Evolutionary conservation across 2,329 filamentous ascomycete genomes (phyloP).

Genomic region (Coniella vitis): DNA sequence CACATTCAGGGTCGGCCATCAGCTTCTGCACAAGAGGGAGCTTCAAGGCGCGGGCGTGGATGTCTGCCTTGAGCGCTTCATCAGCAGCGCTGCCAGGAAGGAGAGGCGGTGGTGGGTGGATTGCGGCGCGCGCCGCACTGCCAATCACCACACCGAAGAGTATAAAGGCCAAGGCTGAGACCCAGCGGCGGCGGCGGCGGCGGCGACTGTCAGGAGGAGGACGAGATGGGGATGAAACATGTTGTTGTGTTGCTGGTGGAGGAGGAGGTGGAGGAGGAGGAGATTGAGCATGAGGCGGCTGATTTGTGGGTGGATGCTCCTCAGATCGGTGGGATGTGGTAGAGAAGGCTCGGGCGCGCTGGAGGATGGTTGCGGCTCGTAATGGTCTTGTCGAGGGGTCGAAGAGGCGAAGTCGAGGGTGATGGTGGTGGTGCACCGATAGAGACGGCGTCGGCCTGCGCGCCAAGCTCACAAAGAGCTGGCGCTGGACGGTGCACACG

Average conservation of each 20-base stretch:
- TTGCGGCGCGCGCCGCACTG: constrained; percentile 30
- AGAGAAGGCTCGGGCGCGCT: no score
- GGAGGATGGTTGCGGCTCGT: no score
- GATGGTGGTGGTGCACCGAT: no score
- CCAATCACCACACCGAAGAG: constrained; percentile 34
- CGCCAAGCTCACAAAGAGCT: background rate
- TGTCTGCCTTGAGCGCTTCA: constrained; percentile 29
- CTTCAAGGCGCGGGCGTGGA: constrained; percentile 35
- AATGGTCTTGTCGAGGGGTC: no score
- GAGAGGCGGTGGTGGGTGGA: constrained; percentile 37
- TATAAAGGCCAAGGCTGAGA: constrained; percentile 31
- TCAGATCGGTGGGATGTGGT: no score
- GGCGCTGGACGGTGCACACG: no score
- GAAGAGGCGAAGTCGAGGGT: no score
- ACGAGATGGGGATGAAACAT: no score
- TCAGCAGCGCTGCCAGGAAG: constrained; percentile 34
- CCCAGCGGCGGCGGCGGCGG: constrained; percentile 20
- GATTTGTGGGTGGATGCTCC: background rate
- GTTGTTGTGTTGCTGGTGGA: no score
- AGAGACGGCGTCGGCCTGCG: no score
- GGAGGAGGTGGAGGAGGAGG: background rate
- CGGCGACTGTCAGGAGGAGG: constrained; percentile 13
- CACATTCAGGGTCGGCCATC: constrained; percentile 31
- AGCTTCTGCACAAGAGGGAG: constrained; percentile 43
- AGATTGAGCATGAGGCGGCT: background rate